Base-by-base conservation (phyloP, 176 grass and related monocot genomes). In the Phyllostachys edulis region DNA sequence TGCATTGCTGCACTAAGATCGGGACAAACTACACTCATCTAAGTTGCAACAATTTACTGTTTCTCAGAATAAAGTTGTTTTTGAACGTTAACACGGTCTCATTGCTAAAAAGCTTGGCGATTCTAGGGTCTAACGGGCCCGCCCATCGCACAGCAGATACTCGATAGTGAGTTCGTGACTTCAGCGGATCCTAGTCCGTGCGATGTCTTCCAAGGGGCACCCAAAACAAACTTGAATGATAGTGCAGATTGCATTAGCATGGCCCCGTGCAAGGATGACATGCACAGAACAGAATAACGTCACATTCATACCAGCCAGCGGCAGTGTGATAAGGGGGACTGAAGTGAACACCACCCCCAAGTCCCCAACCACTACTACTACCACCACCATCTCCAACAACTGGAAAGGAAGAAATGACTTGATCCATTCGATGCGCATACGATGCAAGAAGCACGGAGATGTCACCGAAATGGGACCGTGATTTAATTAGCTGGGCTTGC, bases 231-330 rank as follows among this genome's bases (percentile, higher is more conserved):
- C 69, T 9, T 4, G 40, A 65, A 62, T 51, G 49, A 66, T 12
- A 34, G 32, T 34, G 44, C 13, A 59, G 9, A 59, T 59, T 27
- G 21, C 26, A 36, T 21, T 37, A 47, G 69, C 85, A 55, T 56
- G 85, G 13, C 12, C 18, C 85, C 73, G 69, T 49, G 49, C 77
- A 16, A 69, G 11, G 13, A 73, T 46, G 69, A 11, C 68, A 63
- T 15, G 40, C 52, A 17, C 26, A 42, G 5, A 14, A 14, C 71
- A 32, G 46, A 67, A 46, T 13, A 62, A 66, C 34, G 78, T 75
- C 85, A 60, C 62, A 39, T 40, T 59, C 40, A 36, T 10, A 85
- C 47, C 54, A 55, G 42, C 47, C 54, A 44, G 47, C 63, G 4
- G 20, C 23, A 37, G 44, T 17, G 38, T n/a, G 68, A 16, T 81